Evolutionary conservation across 192 early-diverging fungal genomes (phyloP).

Genomic region (Phycomyces nitens): DNA sequence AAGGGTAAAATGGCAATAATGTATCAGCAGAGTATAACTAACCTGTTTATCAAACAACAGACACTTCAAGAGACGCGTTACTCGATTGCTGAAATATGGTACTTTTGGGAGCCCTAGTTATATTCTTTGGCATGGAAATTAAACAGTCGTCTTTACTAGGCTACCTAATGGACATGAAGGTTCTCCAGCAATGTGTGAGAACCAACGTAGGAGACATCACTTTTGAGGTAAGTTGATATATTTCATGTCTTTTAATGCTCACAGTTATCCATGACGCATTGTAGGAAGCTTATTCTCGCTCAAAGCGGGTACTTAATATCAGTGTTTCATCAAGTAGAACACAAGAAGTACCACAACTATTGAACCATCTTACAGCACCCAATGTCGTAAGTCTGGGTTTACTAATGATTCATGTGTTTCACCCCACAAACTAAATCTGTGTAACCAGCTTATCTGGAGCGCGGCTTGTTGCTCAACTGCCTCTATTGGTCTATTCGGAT

Average conservation of each 20-base stretch:
- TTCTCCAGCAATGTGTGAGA: conserved; percentile 69
- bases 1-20: no score
- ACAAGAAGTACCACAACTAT: conserved; percentile 68
- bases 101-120: conserved; percentile 8
- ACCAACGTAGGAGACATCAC: conserved; percentile 70
- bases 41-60: not conserved
- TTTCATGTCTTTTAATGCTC: not conserved
- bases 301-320: conserved; percentile 74
- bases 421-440: not conserved
- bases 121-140: not conserved
- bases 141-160: conserved; percentile 33
- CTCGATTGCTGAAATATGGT: conserved; percentile 66
- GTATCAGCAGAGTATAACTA: no score
- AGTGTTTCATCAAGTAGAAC: conserved; percentile 68
- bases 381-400: conserved; percentile 58
- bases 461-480: conserved; percentile 76
- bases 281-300: conserved; percentile 66
- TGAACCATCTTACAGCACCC: conserved; percentile 77
- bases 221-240: conserved; percentile 45
- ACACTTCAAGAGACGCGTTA: conserved; percentile 58
- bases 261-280: not conserved
- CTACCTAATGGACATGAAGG: conserved; percentile 71
- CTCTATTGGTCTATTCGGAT: conserved; percentile 62
- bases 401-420: not conserved
- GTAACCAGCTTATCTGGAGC: conserved; percentile 63